Base-by-base conservation (phyloP, 495 filamentous ascomycete species). In the Apodospora peruviana region DNA sequence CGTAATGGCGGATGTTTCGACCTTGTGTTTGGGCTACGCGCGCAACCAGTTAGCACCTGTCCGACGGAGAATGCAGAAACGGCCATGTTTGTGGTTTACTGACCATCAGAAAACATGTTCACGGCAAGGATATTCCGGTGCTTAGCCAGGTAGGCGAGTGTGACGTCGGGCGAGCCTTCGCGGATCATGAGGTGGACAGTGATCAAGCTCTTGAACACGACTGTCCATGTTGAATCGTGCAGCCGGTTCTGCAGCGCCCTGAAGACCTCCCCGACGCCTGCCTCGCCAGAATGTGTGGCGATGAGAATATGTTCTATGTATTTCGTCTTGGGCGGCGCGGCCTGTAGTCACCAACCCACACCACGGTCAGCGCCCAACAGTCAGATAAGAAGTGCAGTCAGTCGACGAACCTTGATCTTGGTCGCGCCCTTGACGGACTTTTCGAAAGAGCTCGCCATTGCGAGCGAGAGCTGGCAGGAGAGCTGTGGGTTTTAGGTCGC, bases 241-340 rank as follows among this genome's bases (percentile, higher is more conserved):
- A 99, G 71, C 43, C 93, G 78, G 60, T 87, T 81, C 59, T 94
- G 89, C 20, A 99, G 70, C 23, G 90, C 87, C 38, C 94, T 81
- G 61, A 99, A 97, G 39, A 99, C 87, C 68, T 99, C 93, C 37
- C 85, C 94, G 40, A 99, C 90, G 48, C 94, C 93, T 14, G 89
- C 87, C 64, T 99, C 93, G 52, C 93, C 93, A 4, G 89, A 82
- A 68, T 96, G 90, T 25, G 93, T 99, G 51, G 93, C 94, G 57
- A 95, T 79, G 17, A 99, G 79, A 62, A 99, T 96, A 61, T 96
- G 89, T 66, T 99, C 94, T 71, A 99, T 91, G 73, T 99, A 98
- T 74, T 99, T 99, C 41, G 94, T 91, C 74, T 99, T 99, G 19
- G 93, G 93, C 50, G 93, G 86, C 44, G 94, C 93, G 69, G 90